Base-by-base conservation (phyloP, 805 yeast genomes). In the Kluyveromyces nonfermentans region DNA sequence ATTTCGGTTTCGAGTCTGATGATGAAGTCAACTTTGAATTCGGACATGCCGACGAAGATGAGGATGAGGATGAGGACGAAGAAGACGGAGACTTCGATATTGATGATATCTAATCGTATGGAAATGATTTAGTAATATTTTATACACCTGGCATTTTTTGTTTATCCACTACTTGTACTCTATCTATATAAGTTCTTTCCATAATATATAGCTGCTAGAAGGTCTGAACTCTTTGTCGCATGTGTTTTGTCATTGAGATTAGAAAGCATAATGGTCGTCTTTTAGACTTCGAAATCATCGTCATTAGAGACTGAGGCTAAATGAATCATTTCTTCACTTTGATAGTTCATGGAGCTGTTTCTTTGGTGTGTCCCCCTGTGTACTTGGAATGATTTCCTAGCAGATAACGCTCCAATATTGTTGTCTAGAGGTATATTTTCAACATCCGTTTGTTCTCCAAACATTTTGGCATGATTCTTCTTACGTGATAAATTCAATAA, bases 11-110 rank as follows among this genome's bases (percentile, higher is more conserved):
- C 65, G 97, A 88, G 56, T 94, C 88, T 40, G 97, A 89, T 49
- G 97, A 89, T 56, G 98, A 93, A 59, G 95, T 88, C 65, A 90
- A 90, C 78, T 88, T 90, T 69, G 97, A 90, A 73, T 93, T 93
- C 69, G 97, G 96, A 67, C 89, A 83, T 62, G 95, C 85, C 49
- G 87, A 85, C 51, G 88, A 78, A 47, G 85, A 77, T 44, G 88
- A 78, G 19, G 88, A 77, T 12, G 89, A 81, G 33, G 86, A 73
- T 28, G 77, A 67, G 22, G 72, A 66, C 35, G 73, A 61, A 38
- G 80, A 75, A 41, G 28, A 35, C 9, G 41, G 41, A 28, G 85
- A 79, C 55, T 78, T 88, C 65, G 95, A 89, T 71, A 89, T 93
- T 62, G 97, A 90, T 69, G 97, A 93, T 70, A 89, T 90, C 65